Evolutionary conservation across 2,329 filamentous ascomycete genomes (phyloP).

Genomic region (Ophiosphaerella korrae): DNA sequence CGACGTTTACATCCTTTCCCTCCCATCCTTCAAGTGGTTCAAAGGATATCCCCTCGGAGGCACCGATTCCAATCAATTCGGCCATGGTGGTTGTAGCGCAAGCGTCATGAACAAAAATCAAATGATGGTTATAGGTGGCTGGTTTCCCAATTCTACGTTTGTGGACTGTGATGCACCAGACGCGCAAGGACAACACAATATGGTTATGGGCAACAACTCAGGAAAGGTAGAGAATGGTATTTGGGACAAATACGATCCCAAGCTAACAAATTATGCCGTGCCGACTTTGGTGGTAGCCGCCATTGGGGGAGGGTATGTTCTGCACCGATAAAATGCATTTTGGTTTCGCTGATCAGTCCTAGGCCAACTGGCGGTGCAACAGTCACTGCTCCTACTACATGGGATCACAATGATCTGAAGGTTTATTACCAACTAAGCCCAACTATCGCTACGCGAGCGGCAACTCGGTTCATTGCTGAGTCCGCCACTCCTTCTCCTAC

Average conservation of each 20-base stretch:
- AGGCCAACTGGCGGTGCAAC: slow-evolving; percentile 61
- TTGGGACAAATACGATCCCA: slow-evolving; percentile 60
- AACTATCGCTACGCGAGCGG: slow-evolving; percentile 52
- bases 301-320: slow-evolving; percentile 49
- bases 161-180: slow-evolving; percentile 59
- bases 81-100: slow-evolving; percentile 62
- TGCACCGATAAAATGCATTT: not conserved
- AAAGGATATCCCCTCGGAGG: slow-evolving; percentile 55
- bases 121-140: slow-evolving; percentile 68
- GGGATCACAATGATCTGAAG: slow-evolving; percentile 57
- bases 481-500: slow-evolving; percentile 23
- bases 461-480: slow-evolving; percentile 54
- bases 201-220: slow-evolving; percentile 57
- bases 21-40: slow-evolving; percentile 69
- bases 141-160: slow-evolving; percentile 53
- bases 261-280: slow-evolving; percentile 60
- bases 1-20: slow-evolving; percentile 65
- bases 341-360: slow-evolving; percentile 23
- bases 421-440: slow-evolving; percentile 61
- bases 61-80: slow-evolving; percentile 47
- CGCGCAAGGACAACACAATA: slow-evolving; percentile 62
- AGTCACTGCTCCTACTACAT: slow-evolving; percentile 56
- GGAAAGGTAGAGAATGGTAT: slow-evolving; percentile 50
- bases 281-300: slow-evolving; percentile 57
- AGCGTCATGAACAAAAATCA: slow-evolving; percentile 63